Conservation (phyloP, 2,329 filamentous ascomycete species). For the Byssochlamys sp. region DNA sequence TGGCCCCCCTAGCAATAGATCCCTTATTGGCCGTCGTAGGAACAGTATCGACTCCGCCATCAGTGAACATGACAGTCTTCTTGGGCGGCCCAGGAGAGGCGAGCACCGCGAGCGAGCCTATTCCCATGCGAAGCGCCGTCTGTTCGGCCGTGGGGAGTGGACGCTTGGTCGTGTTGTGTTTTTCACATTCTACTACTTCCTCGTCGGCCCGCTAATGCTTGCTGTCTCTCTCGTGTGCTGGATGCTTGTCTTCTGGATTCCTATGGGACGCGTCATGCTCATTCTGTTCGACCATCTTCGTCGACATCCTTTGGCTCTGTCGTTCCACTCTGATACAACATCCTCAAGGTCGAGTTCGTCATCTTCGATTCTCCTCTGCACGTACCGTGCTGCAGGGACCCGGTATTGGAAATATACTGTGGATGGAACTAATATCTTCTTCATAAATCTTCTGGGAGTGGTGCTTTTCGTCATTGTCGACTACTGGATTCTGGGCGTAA, state of each 20-base stretch:
- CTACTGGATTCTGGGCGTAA: constrained; percentile 66
- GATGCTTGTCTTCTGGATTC: constrained; percentile 95
- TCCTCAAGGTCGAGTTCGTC: constrained; percentile 65
- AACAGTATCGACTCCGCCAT: constrained; percentile 73
- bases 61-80: constrained; percentile 79
- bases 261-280: constrained; percentile 91
- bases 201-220: constrained; percentile 78
- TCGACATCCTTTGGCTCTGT: constrained; percentile 81
- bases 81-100: constrained; percentile 56
- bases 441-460: constrained; percentile 90
- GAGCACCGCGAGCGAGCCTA: constrained; percentile 34
- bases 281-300: constrained; percentile 84
- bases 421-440: constrained; percentile 96
- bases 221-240: constrained; percentile 82
- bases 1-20: constrained; percentile 65
- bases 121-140: constrained; percentile 59
- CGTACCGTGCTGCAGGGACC: constrained; percentile 83
- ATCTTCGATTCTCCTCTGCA: constrained; percentile 84
- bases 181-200: constrained; percentile 89
- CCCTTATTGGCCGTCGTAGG: constrained; percentile 74
- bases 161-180: constrained; percentile 89
- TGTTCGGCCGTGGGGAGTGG: constrained; percentile 95
- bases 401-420: constrained; percentile 99
- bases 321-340: constrained; percentile 77
- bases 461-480: constrained; percentile 94